Evolutionary conservation across 805 yeast species (phyloP), one percentile per base, ranked within the genome.

Genomic region (Wickerhamiella spandovensis): DNA sequence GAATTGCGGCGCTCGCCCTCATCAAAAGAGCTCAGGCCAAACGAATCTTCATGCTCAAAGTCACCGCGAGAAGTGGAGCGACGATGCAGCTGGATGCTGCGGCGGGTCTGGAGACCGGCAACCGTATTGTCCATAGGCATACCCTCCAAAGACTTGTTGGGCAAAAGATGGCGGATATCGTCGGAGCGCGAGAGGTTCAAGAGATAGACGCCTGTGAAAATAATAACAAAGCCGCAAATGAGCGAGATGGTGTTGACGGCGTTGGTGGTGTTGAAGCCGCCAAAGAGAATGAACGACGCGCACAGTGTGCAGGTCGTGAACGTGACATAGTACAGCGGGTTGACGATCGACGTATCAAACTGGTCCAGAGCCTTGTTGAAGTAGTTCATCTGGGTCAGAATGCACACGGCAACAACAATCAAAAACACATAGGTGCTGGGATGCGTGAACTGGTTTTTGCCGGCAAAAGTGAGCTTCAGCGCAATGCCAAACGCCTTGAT

Each of bases 401-500:
- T 88, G 67, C 95, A 87, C 42, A 82, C 74, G 8, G 72, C 84
- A 51, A 87, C 95, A 22, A 85, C 88, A 28, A 76, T 57, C 35
- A 85, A 75, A 72, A 87, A 87, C 51, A 88, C 71, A 61, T 88
- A 87, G 0, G 96, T 87, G 35, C 92, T 82, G 8, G 82, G 70
- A 60, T 87, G 92, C 1, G 86, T 75, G 66, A 87, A 85, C 71
- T 87, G 96, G 67, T 88, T 87, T 67, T 80, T 84, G 7, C 96
- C 96, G 39, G 78, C 71, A 20, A 87, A 71, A 1, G 95, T 85
- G 62, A 87, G 75, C 67, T 87, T 87, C 61, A 87, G 72, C 1
- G 95, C 95, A 58, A 87, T 83, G 35, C 96, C 96, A 68, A 87
- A 87, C 0, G 95, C 95, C 69, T 87, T 87, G 67, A 87, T 88